Base-by-base conservation (phyloP, 2,329 filamentous ascomycete genomes). In the Pleoardoris graminearum region DNA sequence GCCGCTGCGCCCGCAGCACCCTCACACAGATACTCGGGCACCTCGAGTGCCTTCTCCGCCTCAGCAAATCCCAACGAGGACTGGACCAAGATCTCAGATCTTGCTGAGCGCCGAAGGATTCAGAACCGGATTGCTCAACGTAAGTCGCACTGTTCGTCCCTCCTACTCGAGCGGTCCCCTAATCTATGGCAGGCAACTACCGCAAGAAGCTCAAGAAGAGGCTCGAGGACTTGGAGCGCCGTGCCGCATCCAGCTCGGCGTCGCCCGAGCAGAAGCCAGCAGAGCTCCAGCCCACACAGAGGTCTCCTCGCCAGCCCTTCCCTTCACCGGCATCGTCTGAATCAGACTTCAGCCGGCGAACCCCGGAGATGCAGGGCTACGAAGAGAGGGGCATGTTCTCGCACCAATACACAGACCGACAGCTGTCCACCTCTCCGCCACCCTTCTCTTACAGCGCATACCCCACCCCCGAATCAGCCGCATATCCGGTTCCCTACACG, bases 21-120 rank as follows among this genome's bases (percentile, higher is more conserved):
- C 58, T 68, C 76, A 54, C 80, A 86, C 46, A 85, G 88, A 73
- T 87, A 90, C 70, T 87, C 88, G 66, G 87, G 87, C 72, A 95
- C 90, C 57, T 96, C 91, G 79, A 96, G 91, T 77, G 93, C 93
- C 65, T 96, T 96, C 80, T 95, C 90, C 77, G 89, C 88, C 67
- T 95, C 91, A 59, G 93, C 92, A 66, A 95, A 96, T 74, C 90
- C 93, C 50, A 92, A 97, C 70, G 93, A 97, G 78, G 93, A 97
- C 79, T 97, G 93, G 93, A 97, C 93, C 71, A 96, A 97, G 85
- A 96, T 97, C 73, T 96, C 93, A 52, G 93, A 97, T 75, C 86
- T 97, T 54, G 93, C 92, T 46, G 93, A 97, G 78, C 87, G 94
- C 70, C 83, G 92, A 68, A 85, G 92, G 71, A 96, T 97, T 79